phyloP scores from a whole-genome alignment of 768 basidiomycete species.

The Auriculariales sp. region DNA sequence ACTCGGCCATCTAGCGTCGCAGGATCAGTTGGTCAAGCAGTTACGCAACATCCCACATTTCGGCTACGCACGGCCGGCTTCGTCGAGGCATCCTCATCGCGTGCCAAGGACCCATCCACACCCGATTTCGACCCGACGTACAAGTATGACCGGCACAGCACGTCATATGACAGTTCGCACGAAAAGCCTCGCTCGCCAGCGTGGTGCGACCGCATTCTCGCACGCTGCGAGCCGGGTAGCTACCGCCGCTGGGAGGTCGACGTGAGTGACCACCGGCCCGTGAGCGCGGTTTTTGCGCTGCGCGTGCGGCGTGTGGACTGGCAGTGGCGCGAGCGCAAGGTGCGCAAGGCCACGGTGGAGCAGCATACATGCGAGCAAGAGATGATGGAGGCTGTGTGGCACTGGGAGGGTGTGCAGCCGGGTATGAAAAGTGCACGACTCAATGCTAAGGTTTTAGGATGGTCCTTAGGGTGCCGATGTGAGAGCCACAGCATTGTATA shows the following conservation, averaged over 20 bases:
- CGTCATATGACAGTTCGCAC: slow-evolving; percentile 74
- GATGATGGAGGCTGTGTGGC: no score
- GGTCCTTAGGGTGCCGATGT: no score
- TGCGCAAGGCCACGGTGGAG: no score
- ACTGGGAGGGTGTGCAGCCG: no score
- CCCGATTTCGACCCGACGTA: slow-evolving; percentile 87
- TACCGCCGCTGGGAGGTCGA: slow-evolving; percentile 78
- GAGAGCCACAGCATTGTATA: no score
- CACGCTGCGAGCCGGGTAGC: slow-evolving; percentile 43
- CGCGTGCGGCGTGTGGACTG: slow-evolving; percentile 58
- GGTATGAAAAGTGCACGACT: no score
- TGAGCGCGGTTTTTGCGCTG: slow-evolving; percentile 65
- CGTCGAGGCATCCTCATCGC: slow-evolving; percentile 59
- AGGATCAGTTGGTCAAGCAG: slow-evolving; percentile 86
- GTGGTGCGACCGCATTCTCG: slow-evolving; percentile 93
- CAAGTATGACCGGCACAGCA: slow-evolving; percentile 78
- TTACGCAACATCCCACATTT: slow-evolving; percentile 79
- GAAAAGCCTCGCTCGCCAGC: slow-evolving; percentile 84
- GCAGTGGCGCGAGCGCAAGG: slow-evolving; percentile 29
- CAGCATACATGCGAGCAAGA: no score
- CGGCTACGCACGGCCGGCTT: slow-evolving; percentile 67
- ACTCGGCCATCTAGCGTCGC: slow-evolving; percentile 40
- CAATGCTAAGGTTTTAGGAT: no score
- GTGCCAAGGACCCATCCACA: no score
- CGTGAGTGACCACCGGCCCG: slow-evolving; percentile 81